Conservation (phyloP, 192 early-diverging fungal species). For the Oehlia diaphana region DNA sequence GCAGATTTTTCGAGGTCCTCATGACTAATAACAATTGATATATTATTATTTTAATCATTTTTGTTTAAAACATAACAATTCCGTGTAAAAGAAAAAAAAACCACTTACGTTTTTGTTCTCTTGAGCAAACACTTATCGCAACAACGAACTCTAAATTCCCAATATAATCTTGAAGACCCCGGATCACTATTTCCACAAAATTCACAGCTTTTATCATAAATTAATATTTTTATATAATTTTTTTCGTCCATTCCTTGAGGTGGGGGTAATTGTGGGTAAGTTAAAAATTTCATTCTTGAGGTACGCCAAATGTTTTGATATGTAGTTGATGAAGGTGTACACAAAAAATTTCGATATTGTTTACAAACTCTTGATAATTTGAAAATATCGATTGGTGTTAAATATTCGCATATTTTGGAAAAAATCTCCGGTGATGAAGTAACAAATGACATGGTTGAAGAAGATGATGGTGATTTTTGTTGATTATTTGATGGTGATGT, state of each 20-base stretch:
- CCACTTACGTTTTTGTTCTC: not conserved
- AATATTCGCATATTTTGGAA: not conserved
- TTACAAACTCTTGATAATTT: not conserved
- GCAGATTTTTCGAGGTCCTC: not conserved
- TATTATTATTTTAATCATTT: too few species aligned
- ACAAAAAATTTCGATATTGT: not conserved
- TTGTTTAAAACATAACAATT: too few species aligned
- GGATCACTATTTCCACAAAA: not conserved
- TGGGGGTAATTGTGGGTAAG: not conserved
- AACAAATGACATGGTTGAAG: not conserved
- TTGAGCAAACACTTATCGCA: not conserved
- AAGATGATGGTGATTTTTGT: not conserved
- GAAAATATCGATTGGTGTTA: not conserved
- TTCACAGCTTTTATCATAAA: constrained; percentile 7
- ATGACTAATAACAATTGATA: not conserved
- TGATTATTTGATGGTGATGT: not conserved
- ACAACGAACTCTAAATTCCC: constrained; percentile 17
- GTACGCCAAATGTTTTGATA: constrained; percentile 13
- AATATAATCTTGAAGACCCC: not conserved
- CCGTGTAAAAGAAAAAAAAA: too few species aligned
- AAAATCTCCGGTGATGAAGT: not conserved
- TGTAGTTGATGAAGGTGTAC: not conserved
- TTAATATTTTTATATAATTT: not conserved
- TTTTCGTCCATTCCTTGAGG: constrained; percentile 19
- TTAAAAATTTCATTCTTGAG: not conserved